phyloP scores from a whole-genome alignment of 73 alveolate genomes.

The Uronychia binucleata region DNA sequence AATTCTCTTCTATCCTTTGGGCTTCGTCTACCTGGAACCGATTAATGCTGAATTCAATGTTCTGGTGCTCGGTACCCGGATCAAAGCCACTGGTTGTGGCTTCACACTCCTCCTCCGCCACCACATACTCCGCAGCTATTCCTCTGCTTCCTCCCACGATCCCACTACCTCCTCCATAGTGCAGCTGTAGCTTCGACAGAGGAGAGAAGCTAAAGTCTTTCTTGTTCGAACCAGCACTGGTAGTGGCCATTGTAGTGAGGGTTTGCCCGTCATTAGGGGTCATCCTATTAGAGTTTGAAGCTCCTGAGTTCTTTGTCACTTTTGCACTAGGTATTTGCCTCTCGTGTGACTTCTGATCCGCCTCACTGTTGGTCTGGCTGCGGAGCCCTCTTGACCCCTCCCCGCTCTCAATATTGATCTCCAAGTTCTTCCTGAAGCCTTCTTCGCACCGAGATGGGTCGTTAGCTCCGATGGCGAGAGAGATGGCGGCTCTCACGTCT shows the following conservation, averaged over 20 bases:
- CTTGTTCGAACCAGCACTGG: not conserved
- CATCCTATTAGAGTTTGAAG: not conserved
- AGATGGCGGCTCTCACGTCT: not conserved
- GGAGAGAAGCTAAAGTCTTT: not conserved
- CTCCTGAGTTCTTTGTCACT: not conserved
- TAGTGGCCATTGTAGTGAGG: not conserved
- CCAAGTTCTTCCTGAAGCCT: not conserved
- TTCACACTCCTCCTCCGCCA: not conserved
- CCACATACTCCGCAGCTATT: not conserved
- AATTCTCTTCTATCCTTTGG: not conserved
- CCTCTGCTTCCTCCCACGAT: not conserved
- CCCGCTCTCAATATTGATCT: not conserved
- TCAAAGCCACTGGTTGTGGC: not conserved
- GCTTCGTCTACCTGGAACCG: not conserved
- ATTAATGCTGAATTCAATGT: not conserved
- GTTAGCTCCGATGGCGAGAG: not conserved
- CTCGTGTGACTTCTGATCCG: not conserved
- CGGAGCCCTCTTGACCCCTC: not conserved
- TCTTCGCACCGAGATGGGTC: not conserved
- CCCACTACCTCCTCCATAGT: not conserved
- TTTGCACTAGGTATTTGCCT: not conserved
- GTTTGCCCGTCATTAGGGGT: not conserved
- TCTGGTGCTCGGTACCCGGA: not conserved
- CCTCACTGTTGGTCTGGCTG: not conserved
- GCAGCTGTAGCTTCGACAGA: not conserved